phyloP scores from a whole-genome alignment of 352 stramenopile genomes.

The Thalassiosira mediterranea region DNA sequence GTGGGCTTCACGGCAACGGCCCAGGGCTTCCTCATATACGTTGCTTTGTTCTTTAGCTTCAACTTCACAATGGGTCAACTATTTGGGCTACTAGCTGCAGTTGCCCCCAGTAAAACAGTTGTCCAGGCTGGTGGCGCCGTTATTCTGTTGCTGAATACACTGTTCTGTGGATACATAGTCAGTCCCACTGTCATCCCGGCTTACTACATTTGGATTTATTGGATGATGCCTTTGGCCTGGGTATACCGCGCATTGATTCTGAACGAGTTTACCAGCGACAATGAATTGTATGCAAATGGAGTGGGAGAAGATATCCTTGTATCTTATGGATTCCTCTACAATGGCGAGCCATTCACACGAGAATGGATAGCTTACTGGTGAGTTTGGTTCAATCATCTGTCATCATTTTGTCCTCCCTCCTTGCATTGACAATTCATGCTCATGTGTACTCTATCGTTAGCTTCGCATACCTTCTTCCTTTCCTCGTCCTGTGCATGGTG shows the following conservation, averaged over 20 bases:
- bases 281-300: conserved; percentile 2
- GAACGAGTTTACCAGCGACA: conserved; percentile 11
- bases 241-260: background rate
- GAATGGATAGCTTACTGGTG: conserved; percentile 60
- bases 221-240: conserved; percentile 49
- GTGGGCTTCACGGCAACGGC: conserved; percentile 59
- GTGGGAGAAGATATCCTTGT: conserved; percentile 35
- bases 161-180: conserved; percentile 66
- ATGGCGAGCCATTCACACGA: conserved; percentile 36
- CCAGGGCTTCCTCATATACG: conserved; percentile 72
- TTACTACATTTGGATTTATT: conserved; percentile 57
- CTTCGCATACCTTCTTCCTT: conserved; percentile 52
- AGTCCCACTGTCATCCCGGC: conserved; percentile 38
- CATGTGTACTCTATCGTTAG: background rate
- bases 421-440: background rate
- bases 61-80: conserved; percentile 56
- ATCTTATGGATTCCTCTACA: conserved; percentile 36
- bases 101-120: conserved; percentile 51
- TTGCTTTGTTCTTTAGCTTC: conserved; percentile 53
- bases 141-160: conserved; percentile 40
- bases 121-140: conserved; percentile 63
- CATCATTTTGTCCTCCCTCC: no score
- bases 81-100: conserved; percentile 68
- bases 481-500: conserved; percentile 51
- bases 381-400: conserved; percentile 33